Percentiles rank a stretch among this genome's conserved stretches.
phyloP scores from a whole-genome alignment of 2,329 filamentous ascomycete species.

The Hypoxylon sp. region DNA sequence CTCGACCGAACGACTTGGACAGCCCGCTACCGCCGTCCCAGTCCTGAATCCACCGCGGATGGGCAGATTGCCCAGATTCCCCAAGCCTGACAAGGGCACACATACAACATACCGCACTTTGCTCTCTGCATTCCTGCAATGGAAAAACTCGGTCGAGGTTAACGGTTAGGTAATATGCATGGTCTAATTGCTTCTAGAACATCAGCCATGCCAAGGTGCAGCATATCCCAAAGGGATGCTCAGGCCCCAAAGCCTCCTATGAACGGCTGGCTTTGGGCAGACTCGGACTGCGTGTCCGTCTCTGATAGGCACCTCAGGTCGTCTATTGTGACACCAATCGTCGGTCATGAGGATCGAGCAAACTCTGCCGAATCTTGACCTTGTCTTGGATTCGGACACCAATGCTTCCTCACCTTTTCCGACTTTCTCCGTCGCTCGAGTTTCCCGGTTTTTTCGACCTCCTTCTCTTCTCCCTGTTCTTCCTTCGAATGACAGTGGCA shows the following conservation, averaged over 20 bases:
- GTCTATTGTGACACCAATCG: constrained; percentile 16
- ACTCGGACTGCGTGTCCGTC: constrained; percentile 25
- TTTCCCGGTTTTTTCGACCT: neutral
- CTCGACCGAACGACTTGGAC: constrained; percentile 7
- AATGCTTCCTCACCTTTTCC: constrained; percentile 11
- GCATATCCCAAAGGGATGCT: constrained; percentile 7
- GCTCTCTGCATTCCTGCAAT: neutral
- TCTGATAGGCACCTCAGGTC: constrained; percentile 37
- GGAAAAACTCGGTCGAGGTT: constrained; percentile 6
- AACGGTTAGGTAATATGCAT: constrained; percentile 6
- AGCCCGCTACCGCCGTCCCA: neutral
- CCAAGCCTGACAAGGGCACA: neutral
- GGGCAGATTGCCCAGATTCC: too few species aligned
- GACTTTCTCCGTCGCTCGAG: constrained; percentile 25
- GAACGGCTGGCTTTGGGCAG: constrained; percentile 5
- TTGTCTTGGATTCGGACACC: constrained; percentile 16
- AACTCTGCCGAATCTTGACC: constrained; percentile 19
- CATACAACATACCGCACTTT: neutral
- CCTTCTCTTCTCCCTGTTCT: neutral
- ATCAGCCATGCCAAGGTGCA: constrained; percentile 9
- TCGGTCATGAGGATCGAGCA: constrained; percentile 31
- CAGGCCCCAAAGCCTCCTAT: constrained; percentile 18
- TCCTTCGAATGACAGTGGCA: constrained; percentile 3
- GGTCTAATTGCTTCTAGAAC: constrained; percentile 3
- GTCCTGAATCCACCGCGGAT: constrained; percentile 5